Conservation (phyloP, 352 stramenopile genomes). For the Phytophthora cajani region DNA sequence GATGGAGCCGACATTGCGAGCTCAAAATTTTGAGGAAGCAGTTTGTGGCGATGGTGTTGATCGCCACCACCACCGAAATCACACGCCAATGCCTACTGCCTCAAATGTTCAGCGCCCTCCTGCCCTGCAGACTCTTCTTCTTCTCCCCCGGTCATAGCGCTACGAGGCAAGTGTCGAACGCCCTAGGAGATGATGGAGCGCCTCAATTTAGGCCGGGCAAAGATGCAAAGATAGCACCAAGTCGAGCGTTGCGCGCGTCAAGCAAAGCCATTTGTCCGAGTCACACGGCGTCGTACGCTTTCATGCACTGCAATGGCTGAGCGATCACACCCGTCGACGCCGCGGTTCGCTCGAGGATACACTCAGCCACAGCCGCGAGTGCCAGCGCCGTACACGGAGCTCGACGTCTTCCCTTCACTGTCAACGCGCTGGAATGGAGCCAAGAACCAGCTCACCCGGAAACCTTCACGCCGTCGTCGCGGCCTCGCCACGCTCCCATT, state of each 20-base stretch:
- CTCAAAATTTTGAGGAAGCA: neutral
- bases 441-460: neutral
- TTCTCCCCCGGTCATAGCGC: no score
- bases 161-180: neutral
- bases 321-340: constrained; percentile 1
- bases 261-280: neutral
- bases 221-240: constrained; percentile 12
- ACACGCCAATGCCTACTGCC: neutral
- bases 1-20: neutral
- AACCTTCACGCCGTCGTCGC: constrained; percentile 14
- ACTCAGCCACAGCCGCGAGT: constrained; percentile 3
- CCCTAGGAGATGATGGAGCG: neutral
- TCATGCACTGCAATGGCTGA: constrained; percentile 22
- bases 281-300: neutral
- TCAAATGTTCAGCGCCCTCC: neutral
- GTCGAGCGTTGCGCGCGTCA: constrained; percentile 1
- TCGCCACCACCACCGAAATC: neutral
- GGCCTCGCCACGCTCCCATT: constrained; percentile 32
- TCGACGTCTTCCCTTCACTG: constrained; percentile 30
- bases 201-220: constrained; percentile 13
- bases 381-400: constrained; percentile 23
- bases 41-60: neutral
- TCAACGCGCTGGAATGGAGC: constrained; percentile 4
- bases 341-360: constrained; percentile 8
- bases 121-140: no score